Base-by-base conservation (phyloP, 371 early-diverging fungal species). In the Mucor sp. region DNA sequence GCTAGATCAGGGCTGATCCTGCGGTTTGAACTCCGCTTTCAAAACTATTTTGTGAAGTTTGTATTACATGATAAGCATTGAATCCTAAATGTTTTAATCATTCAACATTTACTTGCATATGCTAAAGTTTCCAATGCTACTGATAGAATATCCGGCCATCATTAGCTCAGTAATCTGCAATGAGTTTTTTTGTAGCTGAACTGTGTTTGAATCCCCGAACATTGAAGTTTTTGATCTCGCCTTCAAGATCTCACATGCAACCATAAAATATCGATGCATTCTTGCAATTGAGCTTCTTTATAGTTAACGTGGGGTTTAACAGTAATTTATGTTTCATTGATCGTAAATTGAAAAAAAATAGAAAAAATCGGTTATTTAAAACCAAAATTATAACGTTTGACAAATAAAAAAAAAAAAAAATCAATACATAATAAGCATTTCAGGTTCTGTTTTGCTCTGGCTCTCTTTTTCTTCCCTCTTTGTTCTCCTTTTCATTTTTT, bases 401-500 rank as follows among this genome's bases (percentile, higher is more conserved):
- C 21, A 50, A 50, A 50, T 50, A 50, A 19, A 50, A 47, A 48
- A 48, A 48, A 50, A 19, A 50, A 47, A 48, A 48, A 48, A 48
- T 25, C 48, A 21, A 50, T 50, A 50, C 50, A 50, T 23, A 50
- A 50, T 25, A 50, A 50, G 50, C 50, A 50, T 50, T 50, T 50
- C 50, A 50, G n/a, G 12, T n/a, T 50, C 50, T 50, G 23, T 50
- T 48, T 50, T 23, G 50, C 25, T 25, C 25, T 50, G 32, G 28
- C 30, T 32, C 56, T 56, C 56, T 56, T 32, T 56, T 56, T 56
- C 32, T 56, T 56, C n/a, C 56, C 28, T 56, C 56, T 56, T 56
- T 32, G 30, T 17, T 32, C 32, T 32, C 32, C 56, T 55, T 48
- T 48, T 11, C 11, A 48, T 48, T 48, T 48, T 21, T 48, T 48